Evolutionary conservation across 331 rosid genomes (phyloP).

Genomic region (Malus hybrid): DNA sequence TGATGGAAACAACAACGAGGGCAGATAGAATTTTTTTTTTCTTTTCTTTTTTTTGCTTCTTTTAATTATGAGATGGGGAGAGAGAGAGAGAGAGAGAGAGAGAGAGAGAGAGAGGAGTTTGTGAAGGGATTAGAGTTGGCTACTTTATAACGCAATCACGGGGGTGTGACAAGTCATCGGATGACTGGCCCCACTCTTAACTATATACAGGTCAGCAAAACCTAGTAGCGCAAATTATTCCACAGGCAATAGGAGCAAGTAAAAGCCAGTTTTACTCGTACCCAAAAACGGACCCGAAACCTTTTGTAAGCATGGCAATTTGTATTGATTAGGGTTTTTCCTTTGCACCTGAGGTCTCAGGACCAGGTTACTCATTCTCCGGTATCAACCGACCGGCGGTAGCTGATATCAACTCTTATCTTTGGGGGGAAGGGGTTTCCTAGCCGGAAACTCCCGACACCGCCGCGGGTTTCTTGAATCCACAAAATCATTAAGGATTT

Average conservation of each 20-base stretch:
- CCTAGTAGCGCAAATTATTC: neutral
- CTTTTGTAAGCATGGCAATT: neutral
- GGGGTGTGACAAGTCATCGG: slow-evolving; percentile 59
- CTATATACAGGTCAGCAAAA: slow-evolving; percentile 15
- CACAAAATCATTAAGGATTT: slow-evolving; percentile 5
- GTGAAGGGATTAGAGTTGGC: slow-evolving; percentile 18
- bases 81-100: slow-evolving; percentile 16
- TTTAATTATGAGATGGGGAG: slow-evolving; percentile 30
- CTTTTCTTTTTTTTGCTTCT: neutral
- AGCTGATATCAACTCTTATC: neutral
- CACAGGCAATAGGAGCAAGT: neutral
- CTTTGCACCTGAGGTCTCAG: neutral
- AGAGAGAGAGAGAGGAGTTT: slow-evolving; percentile 7
- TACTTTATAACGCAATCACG: slow-evolving; percentile 43
- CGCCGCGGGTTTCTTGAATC: too few species aligned
- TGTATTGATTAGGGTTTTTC: neutral
- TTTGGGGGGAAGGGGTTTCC: too few species aligned
- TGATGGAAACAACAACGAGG: slow-evolving; percentile 36
- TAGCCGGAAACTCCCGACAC: too few species aligned
- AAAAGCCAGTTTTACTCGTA: neutral
- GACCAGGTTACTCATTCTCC: too few species aligned
- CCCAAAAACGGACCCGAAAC: neutral
- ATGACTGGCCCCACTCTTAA: slow-evolving; percentile 36
- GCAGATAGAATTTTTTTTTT: slow-evolving; percentile 21
- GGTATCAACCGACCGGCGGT: too few species aligned